phyloP scores from a whole-genome alignment of 2,329 filamentous ascomycete species.

The Arthroderma sp. region DNA sequence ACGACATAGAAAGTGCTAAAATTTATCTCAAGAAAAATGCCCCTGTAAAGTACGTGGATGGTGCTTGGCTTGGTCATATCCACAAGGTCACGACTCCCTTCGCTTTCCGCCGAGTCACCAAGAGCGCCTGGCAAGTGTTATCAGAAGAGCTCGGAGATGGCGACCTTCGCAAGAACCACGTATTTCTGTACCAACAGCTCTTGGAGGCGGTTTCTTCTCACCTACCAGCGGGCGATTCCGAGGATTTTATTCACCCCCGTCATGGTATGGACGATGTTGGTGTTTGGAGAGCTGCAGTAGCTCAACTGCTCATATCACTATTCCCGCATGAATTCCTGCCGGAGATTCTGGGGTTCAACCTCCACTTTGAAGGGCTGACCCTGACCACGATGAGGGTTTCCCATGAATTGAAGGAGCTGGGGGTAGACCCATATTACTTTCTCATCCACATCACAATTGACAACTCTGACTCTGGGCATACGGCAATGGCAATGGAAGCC shows the following conservation, averaged over 20 bases:
- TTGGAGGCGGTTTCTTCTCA: conserved; percentile 19
- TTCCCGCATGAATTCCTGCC: conserved; percentile 38
- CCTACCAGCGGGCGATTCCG: conserved; percentile 20
- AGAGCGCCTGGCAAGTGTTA: conserved; percentile 37
- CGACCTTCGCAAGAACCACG: conserved; percentile 34
- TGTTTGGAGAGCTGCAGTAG: conserved; percentile 33
- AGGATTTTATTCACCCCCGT: conserved; percentile 18
- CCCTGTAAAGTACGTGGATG: conserved; percentile 37
- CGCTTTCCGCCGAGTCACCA: conserved; percentile 24
- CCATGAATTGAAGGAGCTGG: conserved; percentile 33
- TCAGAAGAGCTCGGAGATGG: conserved; percentile 41
- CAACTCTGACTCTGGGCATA: conserved; percentile 37
- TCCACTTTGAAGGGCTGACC: conserved; percentile 35
- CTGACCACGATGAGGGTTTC: conserved; percentile 28
- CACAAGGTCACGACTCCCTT: conserved; percentile 34
- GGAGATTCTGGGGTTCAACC: conserved; percentile 39
- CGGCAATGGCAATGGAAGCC: conserved; percentile 33
- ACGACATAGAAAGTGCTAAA: conserved; percentile 23
- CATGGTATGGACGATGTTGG: conserved; percentile 16
- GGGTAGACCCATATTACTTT: conserved; percentile 36
- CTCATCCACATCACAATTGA: conserved; percentile 40
- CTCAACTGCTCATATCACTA: conserved; percentile 35
- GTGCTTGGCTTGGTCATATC: conserved; percentile 36
- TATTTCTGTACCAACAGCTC: conserved; percentile 23
- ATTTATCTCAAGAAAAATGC: conserved; percentile 30